Evolutionary conservation across 2,329 filamentous ascomycete species (phyloP), one percentile per base, ranked within the genome.

Genomic region (Phaeophleospora eucalypticola): DNA sequence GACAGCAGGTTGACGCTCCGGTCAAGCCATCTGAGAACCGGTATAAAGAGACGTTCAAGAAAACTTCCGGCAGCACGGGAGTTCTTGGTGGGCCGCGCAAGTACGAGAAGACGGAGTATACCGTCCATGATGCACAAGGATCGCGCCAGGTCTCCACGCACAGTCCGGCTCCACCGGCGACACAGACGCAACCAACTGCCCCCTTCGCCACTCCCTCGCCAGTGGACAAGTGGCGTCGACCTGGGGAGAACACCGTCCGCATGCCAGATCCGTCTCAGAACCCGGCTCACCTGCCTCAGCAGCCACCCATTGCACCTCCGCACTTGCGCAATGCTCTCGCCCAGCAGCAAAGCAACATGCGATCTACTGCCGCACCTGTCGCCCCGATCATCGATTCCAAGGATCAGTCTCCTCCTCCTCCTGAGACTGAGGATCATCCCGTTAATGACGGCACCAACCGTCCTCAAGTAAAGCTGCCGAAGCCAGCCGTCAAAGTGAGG

Each of bases 401-500:
- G 21, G 58, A 63, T 29, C 57, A 59, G 42, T 65, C 65, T 58
- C 41, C 85, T 14, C 84, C 83, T 3, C 86, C 85, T 0, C 86
- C 86, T 3, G 86, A 87, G 38, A 84, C 84, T 66, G 77, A 80
- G 51, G 82, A 78, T 8, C 86, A 90, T 59, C 86, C 86, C 4
- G 86, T 78, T 2, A 87, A 86, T 55, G 81, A 83, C 56, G 83
- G 85, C 21, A 72, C 71, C 1, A 69, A 70, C 27, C 81, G 78
- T 48, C 86, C 87, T 3, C 78, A 83, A 46, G 86, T 90, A 6
- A 82, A 80, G 29, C 70, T 90, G 7, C 87, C 87, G 0, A 79
- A 74, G 32, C 81, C 82, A 6, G 77, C 84, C 45, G 87, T 88
- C 24, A 79, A 89, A 19, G 90, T 97, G 10, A 89, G 84, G 62